Conservation (phyloP, 257 asterid genomes). For the Solanum arcanum region DNA sequence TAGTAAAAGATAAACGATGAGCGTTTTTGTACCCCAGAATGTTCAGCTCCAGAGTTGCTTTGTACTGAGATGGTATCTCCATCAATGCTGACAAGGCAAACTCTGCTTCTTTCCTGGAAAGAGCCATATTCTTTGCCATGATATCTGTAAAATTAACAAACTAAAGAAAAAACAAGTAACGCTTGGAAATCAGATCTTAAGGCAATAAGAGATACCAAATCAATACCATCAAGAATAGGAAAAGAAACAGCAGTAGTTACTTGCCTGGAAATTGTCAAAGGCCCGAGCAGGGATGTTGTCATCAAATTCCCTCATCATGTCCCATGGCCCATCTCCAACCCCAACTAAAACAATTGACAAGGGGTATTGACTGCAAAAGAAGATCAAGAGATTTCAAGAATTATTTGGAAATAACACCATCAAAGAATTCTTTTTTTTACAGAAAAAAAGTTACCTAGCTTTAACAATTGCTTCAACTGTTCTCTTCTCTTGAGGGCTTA, state of each 20-base stretch:
- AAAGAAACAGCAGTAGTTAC: conserved; percentile 2
- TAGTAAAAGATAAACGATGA: not conserved
- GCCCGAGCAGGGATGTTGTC: conserved; percentile 90
- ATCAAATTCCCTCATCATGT: conserved; percentile 90
- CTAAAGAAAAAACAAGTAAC: conserved; percentile 18
- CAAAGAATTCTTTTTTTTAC: not conserved
- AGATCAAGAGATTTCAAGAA: not conserved
- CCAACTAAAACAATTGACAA: conserved; percentile 80
- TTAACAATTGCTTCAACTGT: conserved; percentile 92
- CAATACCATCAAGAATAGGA: not conserved
- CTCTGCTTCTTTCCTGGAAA: conserved; percentile 83
- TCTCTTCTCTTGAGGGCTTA: conserved; percentile 85
- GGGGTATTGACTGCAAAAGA: conserved; percentile 59
- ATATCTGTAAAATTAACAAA: conserved; percentile 90
- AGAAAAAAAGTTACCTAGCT: conserved; percentile 54
- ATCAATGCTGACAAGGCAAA: conserved; percentile 89
- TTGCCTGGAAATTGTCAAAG: conserved; percentile 88
- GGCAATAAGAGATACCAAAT: not conserved
- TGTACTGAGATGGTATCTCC: conserved; percentile 96
- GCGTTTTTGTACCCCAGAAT: conserved; percentile 56
- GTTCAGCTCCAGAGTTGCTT: conserved; percentile 83
- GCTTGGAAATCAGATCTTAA: not conserved
- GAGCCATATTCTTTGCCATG: conserved; percentile 58
- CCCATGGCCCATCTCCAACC: conserved; percentile 98
- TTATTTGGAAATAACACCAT: not conserved